Conservation (phyloP, 2,329 filamentous ascomycete genomes). For the Grosmannia clavigera region DNA sequence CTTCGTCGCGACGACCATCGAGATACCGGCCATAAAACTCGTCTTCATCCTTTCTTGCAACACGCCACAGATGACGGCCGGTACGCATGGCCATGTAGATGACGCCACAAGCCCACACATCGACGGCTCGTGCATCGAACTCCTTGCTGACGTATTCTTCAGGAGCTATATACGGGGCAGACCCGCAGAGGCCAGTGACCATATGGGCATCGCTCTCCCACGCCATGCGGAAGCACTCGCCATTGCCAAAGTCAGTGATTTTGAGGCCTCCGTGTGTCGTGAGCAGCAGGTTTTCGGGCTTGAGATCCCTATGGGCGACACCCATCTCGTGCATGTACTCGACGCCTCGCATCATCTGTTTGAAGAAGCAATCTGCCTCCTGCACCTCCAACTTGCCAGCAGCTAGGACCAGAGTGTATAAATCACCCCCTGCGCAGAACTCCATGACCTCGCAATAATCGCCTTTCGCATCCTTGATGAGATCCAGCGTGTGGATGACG, state of each 20-base stretch:
- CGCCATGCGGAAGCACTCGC: conserved; percentile 98
- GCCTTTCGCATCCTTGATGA: conserved; percentile 90
- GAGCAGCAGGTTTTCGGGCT: conserved; percentile 89
- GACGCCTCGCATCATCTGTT: conserved; percentile 97
- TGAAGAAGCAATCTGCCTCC: conserved; percentile 97
- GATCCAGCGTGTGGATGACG: conserved; percentile 92
- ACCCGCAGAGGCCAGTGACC: conserved; percentile 93
- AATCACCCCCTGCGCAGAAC: conserved; percentile 89
- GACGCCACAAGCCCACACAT: conserved; percentile 95
- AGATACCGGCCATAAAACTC: conserved; percentile 95
- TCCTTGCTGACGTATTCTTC: conserved; percentile 94
- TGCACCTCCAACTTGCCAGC: conserved; percentile 82
- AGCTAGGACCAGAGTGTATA: conserved; percentile 86
- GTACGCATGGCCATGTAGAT: conserved; percentile 99
- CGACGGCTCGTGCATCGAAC: conserved; percentile 94
- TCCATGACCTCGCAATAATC: conserved; percentile 99
- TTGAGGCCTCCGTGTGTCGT: conserved; percentile 89
- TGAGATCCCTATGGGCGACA: conserved; percentile 90
- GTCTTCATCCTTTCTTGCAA: conserved; percentile 94
- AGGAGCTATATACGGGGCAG: conserved; percentile 91
- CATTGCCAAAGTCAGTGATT: conserved; percentile 97
- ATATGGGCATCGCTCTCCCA: conserved; percentile 98
- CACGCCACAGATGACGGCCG: conserved; percentile 86
- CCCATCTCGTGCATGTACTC: conserved; percentile 99
- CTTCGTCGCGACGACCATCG: conserved; percentile 83